Evolutionary conservation across 345 rosid genomes (phyloP).

Genomic region (Luvunga scandens): DNA sequence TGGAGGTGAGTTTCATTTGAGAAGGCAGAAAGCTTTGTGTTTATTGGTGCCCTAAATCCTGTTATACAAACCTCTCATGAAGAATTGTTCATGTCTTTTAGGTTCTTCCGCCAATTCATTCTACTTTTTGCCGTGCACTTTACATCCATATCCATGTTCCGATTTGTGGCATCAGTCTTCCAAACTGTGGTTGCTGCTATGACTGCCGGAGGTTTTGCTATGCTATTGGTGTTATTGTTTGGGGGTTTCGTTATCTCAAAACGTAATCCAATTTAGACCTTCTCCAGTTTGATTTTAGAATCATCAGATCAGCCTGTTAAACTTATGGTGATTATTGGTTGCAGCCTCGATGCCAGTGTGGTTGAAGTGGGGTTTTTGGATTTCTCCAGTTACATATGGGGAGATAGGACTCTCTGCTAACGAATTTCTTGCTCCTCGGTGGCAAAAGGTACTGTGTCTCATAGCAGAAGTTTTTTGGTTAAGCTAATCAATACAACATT

Average conservation of each 20-base stretch:
- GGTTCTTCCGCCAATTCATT: not conserved
- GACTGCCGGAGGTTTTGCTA: not conserved
- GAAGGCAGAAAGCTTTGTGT: not conserved
- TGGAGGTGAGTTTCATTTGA: constrained; percentile 1
- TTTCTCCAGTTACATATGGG: constrained; percentile 60
- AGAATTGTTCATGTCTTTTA: not conserved
- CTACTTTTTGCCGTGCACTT: not conserved
- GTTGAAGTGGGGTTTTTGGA: constrained; percentile 79
- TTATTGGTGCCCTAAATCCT: not conserved
- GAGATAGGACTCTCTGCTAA: constrained; percentile 60
- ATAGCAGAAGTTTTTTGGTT: not conserved
- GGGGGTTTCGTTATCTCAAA: not conserved
- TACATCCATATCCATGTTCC: not conserved
- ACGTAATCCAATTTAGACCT: not conserved
- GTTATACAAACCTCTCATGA: no score
- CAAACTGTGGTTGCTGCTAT: not conserved
- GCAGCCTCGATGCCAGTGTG: constrained; percentile 71
- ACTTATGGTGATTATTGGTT: constrained; percentile 4
- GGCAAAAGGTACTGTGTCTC: constrained; percentile 47
- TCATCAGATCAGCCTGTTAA: not conserved
- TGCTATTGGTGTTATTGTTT: not conserved
- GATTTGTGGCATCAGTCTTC: not conserved
- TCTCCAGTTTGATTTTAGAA: not conserved
- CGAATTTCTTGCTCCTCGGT: constrained; percentile 68
- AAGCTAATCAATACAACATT: not conserved